phyloP scores from a whole-genome alignment of 169 alveolate species.

The Perkinsus olseni region DNA sequence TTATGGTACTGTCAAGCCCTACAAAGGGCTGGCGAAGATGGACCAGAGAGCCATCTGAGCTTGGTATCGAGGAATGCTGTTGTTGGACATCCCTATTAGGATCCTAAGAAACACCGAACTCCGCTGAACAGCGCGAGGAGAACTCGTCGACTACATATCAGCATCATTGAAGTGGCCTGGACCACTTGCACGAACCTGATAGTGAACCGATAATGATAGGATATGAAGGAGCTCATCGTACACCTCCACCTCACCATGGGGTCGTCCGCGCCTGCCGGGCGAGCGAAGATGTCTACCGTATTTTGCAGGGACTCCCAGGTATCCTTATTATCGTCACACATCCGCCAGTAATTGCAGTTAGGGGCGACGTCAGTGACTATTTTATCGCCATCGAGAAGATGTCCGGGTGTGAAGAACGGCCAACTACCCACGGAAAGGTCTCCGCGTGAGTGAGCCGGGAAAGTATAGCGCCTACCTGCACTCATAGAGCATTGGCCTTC shows the following conservation, averaged over 20 bases:
- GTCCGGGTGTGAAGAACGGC: not conserved
- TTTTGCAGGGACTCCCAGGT: constrained; percentile 16
- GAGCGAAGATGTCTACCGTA: not conserved
- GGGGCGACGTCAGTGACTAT: not conserved
- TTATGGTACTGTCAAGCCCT: not conserved
- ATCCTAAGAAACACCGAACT: not conserved
- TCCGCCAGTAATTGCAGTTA: constrained; percentile 58
- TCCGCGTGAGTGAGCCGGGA: not conserved
- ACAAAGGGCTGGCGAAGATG: constrained; percentile 51
- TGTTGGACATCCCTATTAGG: constrained; percentile 55
- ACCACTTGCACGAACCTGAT: constrained; percentile 13
- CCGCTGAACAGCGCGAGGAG: not conserved
- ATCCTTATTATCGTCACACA: constrained; percentile 48
- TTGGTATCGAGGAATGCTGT: constrained; percentile 53
- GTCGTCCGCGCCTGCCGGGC: not conserved
- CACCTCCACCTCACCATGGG: not conserved
- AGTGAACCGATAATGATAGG: not conserved
- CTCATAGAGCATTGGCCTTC: constrained; percentile 44
- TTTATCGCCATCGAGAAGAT: not conserved
- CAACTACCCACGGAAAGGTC: not conserved
- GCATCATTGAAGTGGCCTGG: constrained; percentile 67
- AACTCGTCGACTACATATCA: constrained; percentile 40
- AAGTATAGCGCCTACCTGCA: not conserved
- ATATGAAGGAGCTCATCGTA: not conserved
- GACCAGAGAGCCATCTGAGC: constrained; percentile 66